phyloP scores from a whole-genome alignment of 306 rosid species.

The Medicago lupulina region DNA sequence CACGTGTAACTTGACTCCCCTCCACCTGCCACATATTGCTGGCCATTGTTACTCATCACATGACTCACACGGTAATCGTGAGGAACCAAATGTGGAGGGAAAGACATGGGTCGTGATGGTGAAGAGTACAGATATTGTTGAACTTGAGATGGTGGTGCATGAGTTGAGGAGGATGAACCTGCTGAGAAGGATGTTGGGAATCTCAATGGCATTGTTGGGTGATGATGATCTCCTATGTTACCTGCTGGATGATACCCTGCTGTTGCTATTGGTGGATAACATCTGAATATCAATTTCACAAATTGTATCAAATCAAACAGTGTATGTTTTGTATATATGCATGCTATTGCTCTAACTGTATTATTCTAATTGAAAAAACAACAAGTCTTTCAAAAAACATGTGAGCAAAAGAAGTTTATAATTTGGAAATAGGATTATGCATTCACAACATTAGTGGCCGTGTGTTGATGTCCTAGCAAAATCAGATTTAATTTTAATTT shows the following conservation, averaged over 20 bases:
- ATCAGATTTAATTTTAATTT: too few relatives aligned
- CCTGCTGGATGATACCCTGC: conserved; percentile 58
- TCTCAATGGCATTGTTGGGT: conserved; percentile 60
- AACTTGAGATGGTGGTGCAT: conserved; percentile 39
- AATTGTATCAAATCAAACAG: not conserved
- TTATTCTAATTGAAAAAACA: not conserved
- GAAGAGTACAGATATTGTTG: conserved; percentile 58
- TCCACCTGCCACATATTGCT: conserved; percentile 18
- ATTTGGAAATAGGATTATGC: too few relatives aligned
- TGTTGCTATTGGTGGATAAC: conserved; percentile 65
- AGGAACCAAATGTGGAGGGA: conserved; percentile 52
- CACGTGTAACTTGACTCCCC: conserved; percentile 56
- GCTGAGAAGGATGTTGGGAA: conserved; percentile 68
- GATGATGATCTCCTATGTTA: conserved; percentile 52
- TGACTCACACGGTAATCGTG: conserved; percentile 74
- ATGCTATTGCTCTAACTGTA: too few relatives aligned
- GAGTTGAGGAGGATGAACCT: conserved; percentile 61
- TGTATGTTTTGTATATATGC: not conserved
- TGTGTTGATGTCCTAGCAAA: too few relatives aligned
- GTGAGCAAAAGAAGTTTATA: not conserved
- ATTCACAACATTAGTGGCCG: too few relatives aligned
- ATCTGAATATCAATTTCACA: conserved; percentile 47
- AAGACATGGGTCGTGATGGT: conserved; percentile 53
- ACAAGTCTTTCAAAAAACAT: not conserved
- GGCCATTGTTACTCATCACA: conserved; percentile 48